Evolutionary conservation across 2,329 filamentous ascomycete species (phyloP), one percentile per base, ranked within the genome.

Genomic region (Knufia fluminis): DNA sequence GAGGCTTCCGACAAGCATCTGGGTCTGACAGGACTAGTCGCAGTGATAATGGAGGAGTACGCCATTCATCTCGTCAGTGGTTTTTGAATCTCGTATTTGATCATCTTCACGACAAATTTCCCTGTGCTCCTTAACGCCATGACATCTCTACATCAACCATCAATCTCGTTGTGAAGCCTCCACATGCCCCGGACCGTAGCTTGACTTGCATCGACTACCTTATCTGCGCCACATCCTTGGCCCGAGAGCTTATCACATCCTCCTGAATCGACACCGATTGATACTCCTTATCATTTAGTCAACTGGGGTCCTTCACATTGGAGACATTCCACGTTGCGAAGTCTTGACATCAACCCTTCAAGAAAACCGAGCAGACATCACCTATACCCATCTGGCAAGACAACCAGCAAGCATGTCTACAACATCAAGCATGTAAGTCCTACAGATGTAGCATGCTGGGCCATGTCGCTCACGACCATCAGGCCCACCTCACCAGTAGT

Each of bases 101-200:
- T 23, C 43, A 23, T 22, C 19, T 24, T 24, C 19, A 20, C 9
- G 24, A 23, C 16, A 24, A 7, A 7, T 14, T 14, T 31, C 33
- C 45, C 4, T 2, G 28, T n/a, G 7, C 20, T 31, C 33, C 33
- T 6, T 2, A 40, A 40, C 33, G 35, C 45, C 35, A 40, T 20
- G 35, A 26, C 19, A n/a, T 12, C 20, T 26, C 8, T 48, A 28
- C 24, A 26, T 17, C 35, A n/a, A 8, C 45, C 35, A 31, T 38
- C 23, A 48, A 46, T 39, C 35, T 48, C 20, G 10, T 26, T 40
- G 23, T 24, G 24, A 39, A 14, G 35, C 45, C 45, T 48, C 45
- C 33, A 48, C 45, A 12, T 20, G 7, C 9, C 22, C 14, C 20
- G 45, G 17, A 48, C 20, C 33, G 42, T 45, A 22, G 33, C 22